These are phyloP conservation scores for Ophiostoma quercus DNA, from an alignment of 2,329 filamentous ascomycete species.

Conservation along the genomic window DNA sequence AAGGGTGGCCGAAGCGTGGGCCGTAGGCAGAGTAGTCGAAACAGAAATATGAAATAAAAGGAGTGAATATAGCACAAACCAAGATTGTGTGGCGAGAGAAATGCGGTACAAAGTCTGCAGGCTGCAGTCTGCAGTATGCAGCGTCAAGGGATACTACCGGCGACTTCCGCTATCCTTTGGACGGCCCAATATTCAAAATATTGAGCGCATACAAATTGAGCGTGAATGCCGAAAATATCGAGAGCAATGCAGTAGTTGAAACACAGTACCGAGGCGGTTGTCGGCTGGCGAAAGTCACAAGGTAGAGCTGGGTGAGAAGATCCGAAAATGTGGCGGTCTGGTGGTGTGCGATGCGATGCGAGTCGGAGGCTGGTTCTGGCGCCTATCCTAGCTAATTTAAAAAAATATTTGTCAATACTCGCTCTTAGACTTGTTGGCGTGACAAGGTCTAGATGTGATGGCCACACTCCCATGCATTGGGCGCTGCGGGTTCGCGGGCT, in stretches of 20 bases:
- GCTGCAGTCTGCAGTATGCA: neutral
- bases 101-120: neutral
- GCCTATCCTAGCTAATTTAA: neutral
- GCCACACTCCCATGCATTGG: neutral
- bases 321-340: neutral
- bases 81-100: neutral
- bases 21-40: neutral
- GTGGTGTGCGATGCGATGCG: neutral
- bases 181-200: neutral
- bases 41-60: neutral
- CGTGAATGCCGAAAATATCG: neutral
- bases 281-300: neutral
- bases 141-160: neutral
- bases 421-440: neutral
- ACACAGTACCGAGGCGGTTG: neutral
- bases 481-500: neutral
- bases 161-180: neutral
- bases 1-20: neutral
- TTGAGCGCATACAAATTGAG: neutral
- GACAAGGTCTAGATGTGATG: neutral
- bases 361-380: neutral
- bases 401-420: neutral
- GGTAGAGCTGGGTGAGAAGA: neutral
- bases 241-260: neutral
- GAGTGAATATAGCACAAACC: neutral